Percentiles rank a stretch among this genome's conserved stretches.
These are phyloP conservation scores for Botrytis aclada DNA, from an alignment of 2,329 filamentous ascomycete species.

Conservation along the genomic window DNA sequence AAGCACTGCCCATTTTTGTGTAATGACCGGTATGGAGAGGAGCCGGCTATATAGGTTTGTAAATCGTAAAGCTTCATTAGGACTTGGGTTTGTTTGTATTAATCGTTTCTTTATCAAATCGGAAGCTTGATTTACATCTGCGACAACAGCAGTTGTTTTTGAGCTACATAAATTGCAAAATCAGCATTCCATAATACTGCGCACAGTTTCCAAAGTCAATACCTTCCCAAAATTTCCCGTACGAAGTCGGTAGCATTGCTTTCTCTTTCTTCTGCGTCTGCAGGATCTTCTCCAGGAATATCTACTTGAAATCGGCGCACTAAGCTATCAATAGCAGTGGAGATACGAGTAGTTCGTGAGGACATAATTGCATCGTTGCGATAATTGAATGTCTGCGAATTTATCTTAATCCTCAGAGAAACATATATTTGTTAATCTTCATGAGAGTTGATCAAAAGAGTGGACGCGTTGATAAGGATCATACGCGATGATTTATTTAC, in stretches of 20 bases:
- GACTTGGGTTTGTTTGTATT: slow-evolving; percentile 71
- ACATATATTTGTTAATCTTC: background rate
- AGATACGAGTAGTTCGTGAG: slow-evolving; percentile 58
- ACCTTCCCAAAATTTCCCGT: slow-evolving; percentile 44
- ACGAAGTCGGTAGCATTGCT: slow-evolving; percentile 57
- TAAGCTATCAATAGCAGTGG: slow-evolving; percentile 75
- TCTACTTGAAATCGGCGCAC: slow-evolving; percentile 70
- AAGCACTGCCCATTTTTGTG: slow-evolving; percentile 95
- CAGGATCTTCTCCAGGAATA: slow-evolving; percentile 63
- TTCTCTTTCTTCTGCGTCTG: slow-evolving; percentile 65
- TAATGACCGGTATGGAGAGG: slow-evolving; percentile 84
- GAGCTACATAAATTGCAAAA: slow-evolving; percentile 27
- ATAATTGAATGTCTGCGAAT: slow-evolving; percentile 14
- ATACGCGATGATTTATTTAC: slow-evolving; percentile 19
- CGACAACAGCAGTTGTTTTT: slow-evolving; percentile 36
- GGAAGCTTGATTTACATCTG: slow-evolving; percentile 78
- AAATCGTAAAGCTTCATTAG: slow-evolving; percentile 74
- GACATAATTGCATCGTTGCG: slow-evolving; percentile 38
- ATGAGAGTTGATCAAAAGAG: slow-evolving; percentile 16
- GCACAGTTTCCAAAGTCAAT: slow-evolving; percentile 8
- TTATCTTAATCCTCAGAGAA: background rate
- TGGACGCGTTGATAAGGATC: slow-evolving; percentile 14
- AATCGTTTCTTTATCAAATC: slow-evolving; percentile 89
- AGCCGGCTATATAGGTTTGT: slow-evolving; percentile 88
- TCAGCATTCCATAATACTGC: slow-evolving; percentile 13